phyloP scores from a whole-genome alignment of 805 yeast species.

The Starmerella kuoi region DNA sequence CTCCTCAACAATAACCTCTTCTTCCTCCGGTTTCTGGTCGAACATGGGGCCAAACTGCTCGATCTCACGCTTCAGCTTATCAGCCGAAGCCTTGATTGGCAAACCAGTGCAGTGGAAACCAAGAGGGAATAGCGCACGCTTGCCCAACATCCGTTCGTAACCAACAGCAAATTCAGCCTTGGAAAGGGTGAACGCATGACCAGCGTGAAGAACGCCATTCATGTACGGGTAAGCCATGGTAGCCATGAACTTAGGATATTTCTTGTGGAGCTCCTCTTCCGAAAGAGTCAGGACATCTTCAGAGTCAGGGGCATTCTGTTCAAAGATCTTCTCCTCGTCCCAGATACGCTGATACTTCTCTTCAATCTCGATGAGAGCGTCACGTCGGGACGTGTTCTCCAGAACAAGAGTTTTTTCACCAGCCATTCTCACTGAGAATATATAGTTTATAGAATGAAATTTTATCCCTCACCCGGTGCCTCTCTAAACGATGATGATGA shows the following conservation, averaged over 20 bases:
- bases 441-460: not conserved
- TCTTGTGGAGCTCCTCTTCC: conserved; percentile 58
- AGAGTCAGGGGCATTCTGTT: conserved; percentile 64
- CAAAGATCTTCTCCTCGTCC: conserved; percentile 77
- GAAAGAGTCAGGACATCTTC: conserved; percentile 50
- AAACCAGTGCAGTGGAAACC: conserved; percentile 99
- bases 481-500: not conserved
- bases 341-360: conserved; percentile 76
- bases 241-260: conserved; percentile 76
- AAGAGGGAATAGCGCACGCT: conserved; percentile 81
- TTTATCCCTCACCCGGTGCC: conserved; percentile 6
- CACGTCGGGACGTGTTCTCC: conserved; percentile 81
- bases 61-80: conserved; percentile 82
- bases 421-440: conserved; percentile 10
- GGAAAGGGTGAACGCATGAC: conserved; percentile 89
- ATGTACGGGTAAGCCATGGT: conserved; percentile 98
- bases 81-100: conserved; percentile 94
- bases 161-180: conserved; percentile 89
- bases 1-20: conserved; percentile 30
- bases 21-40: conserved; percentile 34
- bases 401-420: conserved; percentile 23
- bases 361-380: conserved; percentile 78
- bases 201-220: conserved; percentile 98
- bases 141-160: conserved; percentile 89
- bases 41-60: conserved; percentile 82